Conservation (phyloP, 164 flowering plant species). For the Berberis vulgaris region DNA sequence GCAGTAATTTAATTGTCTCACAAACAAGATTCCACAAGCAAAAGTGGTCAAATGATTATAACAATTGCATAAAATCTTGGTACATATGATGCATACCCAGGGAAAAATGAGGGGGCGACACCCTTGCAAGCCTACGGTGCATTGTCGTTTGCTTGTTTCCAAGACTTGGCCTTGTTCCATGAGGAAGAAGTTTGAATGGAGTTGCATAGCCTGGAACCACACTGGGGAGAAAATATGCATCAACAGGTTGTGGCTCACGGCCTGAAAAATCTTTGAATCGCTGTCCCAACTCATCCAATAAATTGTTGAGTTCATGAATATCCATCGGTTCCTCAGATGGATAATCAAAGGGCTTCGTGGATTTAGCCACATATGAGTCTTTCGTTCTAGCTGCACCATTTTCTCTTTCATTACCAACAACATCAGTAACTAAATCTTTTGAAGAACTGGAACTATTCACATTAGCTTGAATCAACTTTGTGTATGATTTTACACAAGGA, state of each 20-base stretch:
- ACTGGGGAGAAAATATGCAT: conserved; percentile 82
- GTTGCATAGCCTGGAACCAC: conserved; percentile 54
- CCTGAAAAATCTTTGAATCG: conserved; percentile 83
- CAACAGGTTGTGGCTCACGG: conserved; percentile 69
- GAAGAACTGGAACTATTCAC: conserved; percentile 5
- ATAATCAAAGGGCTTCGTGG: conserved; percentile 21
- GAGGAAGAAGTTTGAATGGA: conserved; percentile 75
- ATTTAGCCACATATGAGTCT: conserved; percentile 14
- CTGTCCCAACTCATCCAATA: conserved; percentile 81
- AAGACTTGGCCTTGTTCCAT: conserved; percentile 44
- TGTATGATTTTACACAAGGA: conserved; percentile 56
- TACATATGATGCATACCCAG: conserved; percentile 43
- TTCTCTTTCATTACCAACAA: conserved; percentile 7
- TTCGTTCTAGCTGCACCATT: conserved; percentile 8
- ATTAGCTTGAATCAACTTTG: conserved; percentile 16
- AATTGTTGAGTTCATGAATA: conserved; percentile 36
- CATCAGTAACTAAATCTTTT: conserved; percentile 12
- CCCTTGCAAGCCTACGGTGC: conserved; percentile 65
- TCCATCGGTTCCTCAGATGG: conserved; percentile 38
- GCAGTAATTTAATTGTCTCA: conserved; percentile 6
- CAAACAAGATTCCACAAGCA: not conserved
- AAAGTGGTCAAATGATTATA: not conserved
- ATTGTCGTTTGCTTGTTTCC: conserved; percentile 54
- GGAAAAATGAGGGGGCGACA: conserved; percentile 83
- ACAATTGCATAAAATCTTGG: not conserved